phyloP scores from a whole-genome alignment of 768 basidiomycete species.

The Tylopilus sp. region DNA sequence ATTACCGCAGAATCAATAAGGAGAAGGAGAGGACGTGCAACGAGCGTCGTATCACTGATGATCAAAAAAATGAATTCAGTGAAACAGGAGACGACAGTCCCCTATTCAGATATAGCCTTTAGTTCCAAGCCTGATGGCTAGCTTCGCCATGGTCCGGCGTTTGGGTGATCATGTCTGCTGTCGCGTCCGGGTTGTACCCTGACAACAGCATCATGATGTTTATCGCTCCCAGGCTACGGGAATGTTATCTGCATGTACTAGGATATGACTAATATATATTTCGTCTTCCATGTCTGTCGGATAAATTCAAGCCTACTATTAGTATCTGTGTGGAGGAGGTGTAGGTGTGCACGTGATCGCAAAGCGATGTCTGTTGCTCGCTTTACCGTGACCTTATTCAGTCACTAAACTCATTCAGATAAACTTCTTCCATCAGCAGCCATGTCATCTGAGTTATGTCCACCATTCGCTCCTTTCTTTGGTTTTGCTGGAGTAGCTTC shows the following conservation, averaged over 20 bases:
- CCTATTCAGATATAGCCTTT: conserved; percentile 42
- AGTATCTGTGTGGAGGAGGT: too few species aligned
- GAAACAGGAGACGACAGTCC: conserved; percentile 52
- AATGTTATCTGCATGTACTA: too few species aligned
- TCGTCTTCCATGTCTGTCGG: too few species aligned
- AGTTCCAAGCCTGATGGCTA: too few species aligned
- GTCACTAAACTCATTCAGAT: neutral
- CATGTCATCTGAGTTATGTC: conserved; percentile 63
- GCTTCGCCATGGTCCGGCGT: neutral
- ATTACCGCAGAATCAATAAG: conserved; percentile 45
- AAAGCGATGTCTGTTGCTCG: neutral
- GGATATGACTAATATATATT: too few species aligned
- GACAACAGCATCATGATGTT: too few species aligned
- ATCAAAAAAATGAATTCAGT: conserved; percentile 36
- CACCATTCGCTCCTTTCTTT: conserved; percentile 96
- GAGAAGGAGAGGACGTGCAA: conserved; percentile 41
- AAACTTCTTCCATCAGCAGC: conserved; percentile 1
- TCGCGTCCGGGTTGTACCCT: too few species aligned
- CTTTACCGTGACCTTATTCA: neutral
- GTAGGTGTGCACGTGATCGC: conserved; percentile 10
- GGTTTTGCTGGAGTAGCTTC: conserved; percentile 96
- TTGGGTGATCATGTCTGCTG: neutral
- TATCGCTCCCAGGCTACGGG: too few species aligned
- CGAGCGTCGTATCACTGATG: conserved; percentile 40
- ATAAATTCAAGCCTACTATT: too few species aligned